Evolutionary conservation across 202 grass and related monocot species (phyloP), one percentile per base, ranked within the genome.

Genomic region (Dendrocalamus latiflorus): DNA sequence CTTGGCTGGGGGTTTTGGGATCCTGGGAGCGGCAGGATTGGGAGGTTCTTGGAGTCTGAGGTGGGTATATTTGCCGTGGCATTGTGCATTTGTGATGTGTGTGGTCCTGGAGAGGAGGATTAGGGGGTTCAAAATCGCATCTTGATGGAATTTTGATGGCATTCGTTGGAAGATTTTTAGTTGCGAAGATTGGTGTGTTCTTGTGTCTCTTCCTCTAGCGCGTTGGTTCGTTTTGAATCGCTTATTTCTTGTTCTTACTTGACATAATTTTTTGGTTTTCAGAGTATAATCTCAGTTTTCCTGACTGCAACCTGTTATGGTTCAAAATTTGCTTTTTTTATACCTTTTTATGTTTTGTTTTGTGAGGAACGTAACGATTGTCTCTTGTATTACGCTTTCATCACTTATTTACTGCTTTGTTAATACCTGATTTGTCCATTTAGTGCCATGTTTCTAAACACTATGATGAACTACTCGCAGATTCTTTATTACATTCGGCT

Each of bases 61-160:
- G 88, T 83, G 60, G 73, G 78, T 65, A 17, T 26, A 5, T 54
- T 56, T 45, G 18, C 9, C 61, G 58, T 45, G 17, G 60, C 73
- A 90, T 86, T 86, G 74, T 48, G 14, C 26, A 4, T 47, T 69
- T 48, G 45, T 15, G 62, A 3, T 38, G 53, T 5, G 53, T 11
- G 36, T 47, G 71, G 4, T 70, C 38, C 65, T 6, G 25, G 3
- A 36, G 30, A 59, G 49, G n/a, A 54, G 41, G 66, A 48, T 74
- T 67, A 10, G 14, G 24, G n/a, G 50, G 24, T 36, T 51, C 38
- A 21, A 56, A 51, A 62, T 48, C 3, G 43, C 37, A 16, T 83
- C 50, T 50, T 65, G n/a, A 0, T 57, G 20, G 12, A 4, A 9
- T n/a, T n/a, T 26, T 28, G 12, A 66, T 56, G 37, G 9, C 61